Percentiles rank a stretch among this genome's conserved stretches.
Evolutionary conservation across 176 grass and related monocot genomes (phyloP).

Genomic region (Carex littledalei): DNA sequence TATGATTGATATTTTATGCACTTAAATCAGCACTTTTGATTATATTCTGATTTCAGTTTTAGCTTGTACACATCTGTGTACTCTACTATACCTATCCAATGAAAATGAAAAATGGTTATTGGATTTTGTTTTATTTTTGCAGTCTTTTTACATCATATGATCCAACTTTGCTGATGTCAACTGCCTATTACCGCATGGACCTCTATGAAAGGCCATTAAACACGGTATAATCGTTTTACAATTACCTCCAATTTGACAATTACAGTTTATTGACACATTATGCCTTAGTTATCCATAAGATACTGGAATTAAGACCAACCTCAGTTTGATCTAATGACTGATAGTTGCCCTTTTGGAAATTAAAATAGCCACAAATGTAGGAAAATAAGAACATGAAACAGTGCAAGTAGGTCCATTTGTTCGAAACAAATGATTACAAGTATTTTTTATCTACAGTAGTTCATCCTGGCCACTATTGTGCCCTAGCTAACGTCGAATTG

Average conservation of each 20-base stretch:
- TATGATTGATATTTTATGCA: not conserved
- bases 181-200: constrained; percentile 89
- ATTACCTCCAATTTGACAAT: not conserved
- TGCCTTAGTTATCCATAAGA: not conserved
- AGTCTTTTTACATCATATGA: constrained; percentile 98
- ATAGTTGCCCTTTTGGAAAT: not conserved
- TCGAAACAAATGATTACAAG: not conserved
- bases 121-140: constrained; percentile 25
- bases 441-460: not conserved
- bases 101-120: not conserved
- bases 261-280: not conserved
- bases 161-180: constrained; percentile 77
- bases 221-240: constrained; percentile 35
- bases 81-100: not conserved
- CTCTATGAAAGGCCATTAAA: constrained; percentile 68
- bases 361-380: not conserved
- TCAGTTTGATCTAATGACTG: not conserved
- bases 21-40: not conserved
- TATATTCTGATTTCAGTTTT: not conserved
- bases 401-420: not conserved
- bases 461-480: not conserved
- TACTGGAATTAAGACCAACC: not conserved
- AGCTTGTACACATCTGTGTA: not conserved
- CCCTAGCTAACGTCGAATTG: not conserved
- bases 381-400: not conserved